These are phyloP conservation scores for Alternaria brassicae DNA, from an alignment of 2,329 filamentous ascomycete genomes.

Conservation along the genomic window DNA sequence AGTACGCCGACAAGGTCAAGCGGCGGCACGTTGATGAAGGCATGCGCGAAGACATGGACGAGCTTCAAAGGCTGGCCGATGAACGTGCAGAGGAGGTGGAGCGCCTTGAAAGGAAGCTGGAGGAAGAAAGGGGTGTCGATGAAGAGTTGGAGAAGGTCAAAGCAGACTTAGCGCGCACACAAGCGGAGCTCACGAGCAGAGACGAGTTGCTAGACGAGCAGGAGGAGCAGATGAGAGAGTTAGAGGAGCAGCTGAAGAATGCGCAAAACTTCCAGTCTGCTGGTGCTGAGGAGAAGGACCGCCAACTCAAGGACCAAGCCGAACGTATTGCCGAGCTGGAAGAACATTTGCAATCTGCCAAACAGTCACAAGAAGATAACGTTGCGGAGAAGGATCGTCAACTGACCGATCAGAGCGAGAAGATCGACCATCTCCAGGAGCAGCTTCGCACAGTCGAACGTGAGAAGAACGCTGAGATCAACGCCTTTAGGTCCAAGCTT, in stretches of 20 bases:
- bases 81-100: slow-evolving; percentile 50
- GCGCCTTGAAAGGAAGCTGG: slow-evolving; percentile 44
- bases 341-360: slow-evolving; percentile 33
- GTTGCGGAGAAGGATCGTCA: slow-evolving; percentile 37
- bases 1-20: slow-evolving; percentile 82
- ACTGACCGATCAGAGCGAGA: slow-evolving; percentile 44
- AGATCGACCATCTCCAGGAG: slow-evolving; percentile 45
- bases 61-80: slow-evolving; percentile 54
- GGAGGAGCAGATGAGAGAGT: slow-evolving; percentile 47
- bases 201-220: slow-evolving; percentile 48
- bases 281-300: slow-evolving; percentile 42
- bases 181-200: slow-evolving; percentile 44
- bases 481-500: slow-evolving; percentile 51
- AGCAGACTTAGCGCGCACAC: slow-evolving; percentile 44
- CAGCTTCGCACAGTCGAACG: slow-evolving; percentile 33
- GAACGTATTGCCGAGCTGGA: slow-evolving; percentile 40
- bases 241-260: slow-evolving; percentile 42
- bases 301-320: slow-evolving; percentile 37
- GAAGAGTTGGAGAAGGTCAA: slow-evolving; percentile 48
- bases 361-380: slow-evolving; percentile 32
- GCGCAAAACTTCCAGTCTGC: slow-evolving; percentile 40
- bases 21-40: slow-evolving; percentile 75
- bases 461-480: slow-evolving; percentile 54
- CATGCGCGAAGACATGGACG: slow-evolving; percentile 67
- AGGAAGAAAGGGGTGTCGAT: slow-evolving; percentile 38